Percentiles rank a stretch among this genome's conserved stretches.
Conservation (phyloP, 176 grass and related monocot species). For the Chloris gayana region DNA sequence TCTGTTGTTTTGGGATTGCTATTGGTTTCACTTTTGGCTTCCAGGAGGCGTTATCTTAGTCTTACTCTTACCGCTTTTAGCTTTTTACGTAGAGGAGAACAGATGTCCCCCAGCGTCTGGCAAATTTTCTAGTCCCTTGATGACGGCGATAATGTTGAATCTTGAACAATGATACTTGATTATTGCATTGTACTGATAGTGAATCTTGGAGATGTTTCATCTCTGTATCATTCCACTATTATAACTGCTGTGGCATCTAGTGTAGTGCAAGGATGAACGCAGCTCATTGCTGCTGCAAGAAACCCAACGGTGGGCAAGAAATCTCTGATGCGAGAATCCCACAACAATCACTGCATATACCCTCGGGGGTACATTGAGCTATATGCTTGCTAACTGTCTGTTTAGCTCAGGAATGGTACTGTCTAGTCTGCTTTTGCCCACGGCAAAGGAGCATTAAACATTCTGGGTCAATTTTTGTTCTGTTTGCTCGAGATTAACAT, state of each 20-base stretch:
- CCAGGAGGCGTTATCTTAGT: conserved; percentile 43
- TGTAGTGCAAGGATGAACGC: background rate
- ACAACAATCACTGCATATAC: background rate
- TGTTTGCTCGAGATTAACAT: background rate
- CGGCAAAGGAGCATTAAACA: background rate
- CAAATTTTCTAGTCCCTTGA: conserved; percentile 56
- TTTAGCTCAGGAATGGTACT: background rate
- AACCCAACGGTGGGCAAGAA: background rate
- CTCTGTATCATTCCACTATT: background rate
- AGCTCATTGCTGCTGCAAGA: background rate
- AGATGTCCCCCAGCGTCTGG: conserved; percentile 25
- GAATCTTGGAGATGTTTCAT: background rate
- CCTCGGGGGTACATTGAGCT: background rate
- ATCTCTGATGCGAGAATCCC: background rate
- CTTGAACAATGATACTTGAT: conserved; percentile 52
- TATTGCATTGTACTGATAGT: conserved; percentile 38
- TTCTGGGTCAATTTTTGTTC: background rate
- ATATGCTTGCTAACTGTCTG: background rate
- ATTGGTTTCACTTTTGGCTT: conserved; percentile 34
- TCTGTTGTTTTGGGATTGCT: conserved; percentile 50
- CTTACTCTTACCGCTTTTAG: conserved; percentile 44
- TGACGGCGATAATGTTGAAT: conserved; percentile 64
- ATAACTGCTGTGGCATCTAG: background rate
- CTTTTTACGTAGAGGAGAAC: conserved; percentile 49
- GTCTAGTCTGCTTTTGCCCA: background rate